These are phyloP conservation scores for Mucor lusitanicus DNA, from an alignment of 371 early-diverging fungal species.

Conservation along the genomic window DNA sequence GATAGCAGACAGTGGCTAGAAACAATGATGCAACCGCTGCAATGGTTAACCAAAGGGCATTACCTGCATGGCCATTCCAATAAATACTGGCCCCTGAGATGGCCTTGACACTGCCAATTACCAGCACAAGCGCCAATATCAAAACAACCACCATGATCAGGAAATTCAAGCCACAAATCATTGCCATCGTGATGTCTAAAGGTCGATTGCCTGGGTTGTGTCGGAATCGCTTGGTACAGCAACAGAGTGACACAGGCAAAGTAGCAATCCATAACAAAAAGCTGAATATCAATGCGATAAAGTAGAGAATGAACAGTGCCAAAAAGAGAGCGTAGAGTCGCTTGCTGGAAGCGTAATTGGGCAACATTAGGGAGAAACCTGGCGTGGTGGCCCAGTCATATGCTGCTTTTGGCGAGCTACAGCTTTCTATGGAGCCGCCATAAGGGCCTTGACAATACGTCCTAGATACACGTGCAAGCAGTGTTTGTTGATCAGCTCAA, in stretches of 20 bases:
- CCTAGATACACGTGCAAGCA: background rate
- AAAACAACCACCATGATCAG: conserved; percentile 27
- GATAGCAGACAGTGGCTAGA: conserved; percentile 11
- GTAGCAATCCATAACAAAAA: conserved; percentile 34
- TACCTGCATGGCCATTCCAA: conserved; percentile 34
- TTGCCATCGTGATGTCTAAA: conserved; percentile 15
- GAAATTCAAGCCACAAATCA: conserved; percentile 20
- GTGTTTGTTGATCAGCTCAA: background rate
- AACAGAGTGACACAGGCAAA: conserved; percentile 10
- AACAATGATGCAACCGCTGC: conserved; percentile 21
- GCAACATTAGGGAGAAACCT: conserved; percentile 22
- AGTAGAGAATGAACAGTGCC: conserved; percentile 32
- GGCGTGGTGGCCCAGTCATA: conserved; percentile 39
- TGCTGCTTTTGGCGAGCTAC: conserved; percentile 17
- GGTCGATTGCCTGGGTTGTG: conserved; percentile 2
- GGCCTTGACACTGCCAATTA: conserved; percentile 15
- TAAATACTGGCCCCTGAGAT: conserved; percentile 9
- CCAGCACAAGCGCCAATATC: conserved; percentile 25
- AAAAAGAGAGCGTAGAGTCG: conserved; percentile 19
- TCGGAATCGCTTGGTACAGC: conserved; percentile 13
- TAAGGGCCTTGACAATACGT: conserved; percentile 19
- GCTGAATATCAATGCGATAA: conserved; percentile 29
- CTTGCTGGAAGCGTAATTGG: conserved; percentile 9
- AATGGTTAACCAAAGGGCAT: conserved; percentile 33
- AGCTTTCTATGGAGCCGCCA: conserved; percentile 5